Evolutionary conservation across 2,329 filamentous ascomycete genomes (phyloP).

Genomic region (Ophiostoma populinum): DNA sequence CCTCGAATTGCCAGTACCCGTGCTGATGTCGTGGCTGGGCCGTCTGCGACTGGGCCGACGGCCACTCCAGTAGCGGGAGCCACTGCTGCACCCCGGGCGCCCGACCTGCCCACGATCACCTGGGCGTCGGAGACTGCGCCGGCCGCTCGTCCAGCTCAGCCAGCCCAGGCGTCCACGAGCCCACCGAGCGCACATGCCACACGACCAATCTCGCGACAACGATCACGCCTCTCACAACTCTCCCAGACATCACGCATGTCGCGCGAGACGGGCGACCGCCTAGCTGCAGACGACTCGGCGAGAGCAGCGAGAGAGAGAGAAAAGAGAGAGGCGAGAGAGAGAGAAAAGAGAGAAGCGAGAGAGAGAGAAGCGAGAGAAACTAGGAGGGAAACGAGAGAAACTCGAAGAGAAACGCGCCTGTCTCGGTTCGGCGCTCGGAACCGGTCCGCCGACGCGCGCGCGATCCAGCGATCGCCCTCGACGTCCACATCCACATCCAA

Average conservation of each 20-base stretch:
- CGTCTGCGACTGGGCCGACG: not conserved
- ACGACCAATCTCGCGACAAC: not conserved
- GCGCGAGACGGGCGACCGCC: not conserved
- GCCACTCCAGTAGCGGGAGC: not conserved
- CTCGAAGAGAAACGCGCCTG: too few relatives aligned
- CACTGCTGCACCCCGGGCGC: not conserved
- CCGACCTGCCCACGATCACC: not conserved
- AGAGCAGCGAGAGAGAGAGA: not conserved
- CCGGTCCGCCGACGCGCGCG: not conserved
- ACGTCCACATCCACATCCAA: slow-evolving; percentile 12
- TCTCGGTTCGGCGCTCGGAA: too few relatives aligned
- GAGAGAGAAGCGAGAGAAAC: too few relatives aligned
- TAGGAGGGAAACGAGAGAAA: too few relatives aligned
- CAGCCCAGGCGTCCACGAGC: too few relatives aligned
- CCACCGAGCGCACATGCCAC: not conserved
- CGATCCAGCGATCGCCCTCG: not conserved
- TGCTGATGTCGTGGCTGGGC: not conserved
- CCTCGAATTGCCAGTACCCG: not conserved
- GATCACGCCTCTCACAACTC: not conserved
- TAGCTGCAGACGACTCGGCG: too few relatives aligned
- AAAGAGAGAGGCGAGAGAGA: too few relatives aligned
- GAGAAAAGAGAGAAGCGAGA: too few relatives aligned
- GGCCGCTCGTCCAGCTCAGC: too few relatives aligned
- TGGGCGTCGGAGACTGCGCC: not conserved
- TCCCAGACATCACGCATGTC: not conserved